Base-by-base conservation (phyloP, 2,329 filamentous ascomycete genomes). In the Zasmidium citrigriseum region DNA sequence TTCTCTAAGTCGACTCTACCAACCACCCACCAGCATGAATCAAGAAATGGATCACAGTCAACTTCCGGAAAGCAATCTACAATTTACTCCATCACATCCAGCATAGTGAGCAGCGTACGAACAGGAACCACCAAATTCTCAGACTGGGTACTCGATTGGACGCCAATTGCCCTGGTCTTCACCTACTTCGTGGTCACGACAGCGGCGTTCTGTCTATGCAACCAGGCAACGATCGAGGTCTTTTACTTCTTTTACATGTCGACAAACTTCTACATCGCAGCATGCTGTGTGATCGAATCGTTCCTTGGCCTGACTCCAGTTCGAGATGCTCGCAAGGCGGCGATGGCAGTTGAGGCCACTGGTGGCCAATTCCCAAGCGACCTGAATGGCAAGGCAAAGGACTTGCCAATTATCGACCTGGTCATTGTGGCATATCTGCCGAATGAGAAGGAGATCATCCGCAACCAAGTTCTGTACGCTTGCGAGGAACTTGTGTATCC, bases 391-490 rank as follows among this genome's bases (percentile, higher is more conserved):
- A 64, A 52, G 11, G 62, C 52, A 29, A 63, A 64, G 24, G 63
- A 78, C 14, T 68, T 81, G 2, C 73, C 73, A 1, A 73, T 76
- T 23, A 70, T 81, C 18, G 79, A 81, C 59, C 68, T 81, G 44
- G 70, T 80, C 54, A 79, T 81, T 54, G 79, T 81, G 2, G 79
- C 79, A 14, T 81, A 81, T 61, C 70, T 81, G n/a, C 79, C 79
- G 4, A 81, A 81, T 57, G 79, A 81, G 64, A 71, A 79, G 64
- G 77, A 80, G 52, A 81, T 81, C 53, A 79, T 81, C 62, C 73
- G 79, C 65, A 78, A 79, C 49, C 76, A 78, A 9, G 73, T 78
- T 14, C 67, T 77, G 23, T 80, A 81, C 61, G 76, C 77, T 2
- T 67, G 80, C 41, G 75, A 80, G 56, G 75, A 80, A 59, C 73